Evolutionary conservation across 441 rosid genomes (phyloP).

Genomic region (Euphorbia celastroides): DNA sequence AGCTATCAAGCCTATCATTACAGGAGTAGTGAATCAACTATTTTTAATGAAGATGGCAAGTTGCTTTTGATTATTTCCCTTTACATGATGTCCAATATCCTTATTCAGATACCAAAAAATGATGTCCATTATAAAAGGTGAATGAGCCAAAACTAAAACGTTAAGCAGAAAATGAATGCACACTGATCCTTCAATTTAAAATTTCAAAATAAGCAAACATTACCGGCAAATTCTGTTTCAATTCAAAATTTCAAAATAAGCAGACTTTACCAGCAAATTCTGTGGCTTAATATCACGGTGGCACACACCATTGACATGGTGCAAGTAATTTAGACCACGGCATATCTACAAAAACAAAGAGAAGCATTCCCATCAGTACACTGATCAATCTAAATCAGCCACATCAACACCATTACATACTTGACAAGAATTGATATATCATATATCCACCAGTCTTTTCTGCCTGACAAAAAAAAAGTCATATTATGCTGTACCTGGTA

Average conservation of each 20-base stretch:
- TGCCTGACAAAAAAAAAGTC: not conserved
- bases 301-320: slow-evolving; percentile 67
- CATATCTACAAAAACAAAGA: slow-evolving; percentile 50
- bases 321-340: slow-evolving; percentile 73
- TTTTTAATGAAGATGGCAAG: not conserved
- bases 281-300: slow-evolving; percentile 95
- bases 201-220: slow-evolving; percentile 11
- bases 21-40: not conserved
- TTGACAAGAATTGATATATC: slow-evolving; percentile 8
- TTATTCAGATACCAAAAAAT: not conserved
- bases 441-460: slow-evolving; percentile 3
- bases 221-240: slow-evolving; percentile 78
- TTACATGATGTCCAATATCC: not conserved
- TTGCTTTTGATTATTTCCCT: slow-evolving; percentile 1
- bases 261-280: slow-evolving; percentile 59
- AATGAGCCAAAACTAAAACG: not conserved
- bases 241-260: not conserved
- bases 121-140: not conserved
- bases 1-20: not conserved
- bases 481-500: slow-evolving; percentile 53
- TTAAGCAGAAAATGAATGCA: not conserved
- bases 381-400: not conserved
- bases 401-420: not conserved
- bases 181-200: slow-evolving; percentile 2
- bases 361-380: slow-evolving; percentile 10